Evolutionary conservation across 148 eudicot species (phyloP).

Genomic region (Chenopodium quinoa): DNA sequence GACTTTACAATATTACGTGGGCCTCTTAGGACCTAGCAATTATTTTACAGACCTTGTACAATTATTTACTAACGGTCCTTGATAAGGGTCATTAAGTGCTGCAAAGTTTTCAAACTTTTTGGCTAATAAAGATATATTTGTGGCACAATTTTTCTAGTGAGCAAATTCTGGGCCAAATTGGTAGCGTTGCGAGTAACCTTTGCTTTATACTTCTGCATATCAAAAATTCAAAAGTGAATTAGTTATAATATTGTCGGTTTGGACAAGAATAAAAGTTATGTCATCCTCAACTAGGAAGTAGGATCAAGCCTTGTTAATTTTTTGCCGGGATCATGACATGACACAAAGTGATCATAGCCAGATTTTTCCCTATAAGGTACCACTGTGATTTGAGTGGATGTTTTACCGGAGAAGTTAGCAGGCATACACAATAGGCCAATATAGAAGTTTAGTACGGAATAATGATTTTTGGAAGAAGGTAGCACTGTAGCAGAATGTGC

Average conservation of each 20-base stretch:
- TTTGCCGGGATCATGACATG: not conserved
- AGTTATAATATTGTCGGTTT: not conserved
- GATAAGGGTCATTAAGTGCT: not conserved
- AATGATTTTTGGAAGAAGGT: not conserved
- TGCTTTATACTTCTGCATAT: not conserved
- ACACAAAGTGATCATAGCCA: no score
- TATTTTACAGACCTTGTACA: not conserved
- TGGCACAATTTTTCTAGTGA: not conserved
- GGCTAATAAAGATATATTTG: not conserved
- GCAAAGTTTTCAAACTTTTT: slow-evolving; percentile 2
- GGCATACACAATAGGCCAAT: not conserved
- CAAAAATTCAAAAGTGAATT: not conserved
- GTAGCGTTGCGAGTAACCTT: not conserved
- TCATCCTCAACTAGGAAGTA: not conserved
- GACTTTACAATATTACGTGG: not conserved
- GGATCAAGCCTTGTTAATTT: not conserved
- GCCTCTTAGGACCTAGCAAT: not conserved
- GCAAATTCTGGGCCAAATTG: not conserved
- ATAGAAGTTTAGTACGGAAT: not conserved
- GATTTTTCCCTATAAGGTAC: not conserved
- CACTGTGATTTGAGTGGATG: not conserved
- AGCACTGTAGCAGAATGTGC: not conserved
- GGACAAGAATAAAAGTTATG: not conserved
- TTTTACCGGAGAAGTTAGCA: not conserved
- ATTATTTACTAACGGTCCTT: not conserved